Percentiles rank a stretch among this genome's conserved stretches.
phyloP scores from a whole-genome alignment of 2,329 filamentous ascomycete species.

The Botryotinia globosa region DNA sequence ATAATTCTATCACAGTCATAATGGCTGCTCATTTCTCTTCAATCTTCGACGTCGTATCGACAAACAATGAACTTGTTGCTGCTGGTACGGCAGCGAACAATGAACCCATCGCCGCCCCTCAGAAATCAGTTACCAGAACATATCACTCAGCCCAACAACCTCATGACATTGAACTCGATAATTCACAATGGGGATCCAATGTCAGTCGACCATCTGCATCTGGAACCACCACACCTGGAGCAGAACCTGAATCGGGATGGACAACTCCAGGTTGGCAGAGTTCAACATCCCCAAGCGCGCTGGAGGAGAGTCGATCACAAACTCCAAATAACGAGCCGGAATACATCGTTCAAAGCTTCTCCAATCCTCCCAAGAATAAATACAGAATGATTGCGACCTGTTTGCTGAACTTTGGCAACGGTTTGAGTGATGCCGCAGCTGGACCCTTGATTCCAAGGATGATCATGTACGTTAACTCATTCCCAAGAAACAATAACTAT shows the following conservation, averaged over 20 bases:
- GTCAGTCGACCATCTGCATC: slow-evolving; percentile 27
- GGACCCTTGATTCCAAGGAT: slow-evolving; percentile 81
- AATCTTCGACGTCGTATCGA: background rate
- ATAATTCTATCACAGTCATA: background rate
- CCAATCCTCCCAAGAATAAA: slow-evolving; percentile 64
- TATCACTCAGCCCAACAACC: slow-evolving; percentile 36
- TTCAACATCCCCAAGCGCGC: slow-evolving; percentile 27
- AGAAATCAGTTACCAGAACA: slow-evolving; percentile 33
- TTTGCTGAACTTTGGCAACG: slow-evolving; percentile 64
- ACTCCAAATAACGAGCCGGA: slow-evolving; percentile 44
- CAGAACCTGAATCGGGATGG: slow-evolving; percentile 8
- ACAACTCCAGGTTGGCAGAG: slow-evolving; percentile 29
- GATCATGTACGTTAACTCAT: slow-evolving; percentile 49
- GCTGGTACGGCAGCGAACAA: slow-evolving; percentile 23
- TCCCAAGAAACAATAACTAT: background rate
- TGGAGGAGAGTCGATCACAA: slow-evolving; percentile 53
- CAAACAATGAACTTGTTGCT: slow-evolving; percentile 22
- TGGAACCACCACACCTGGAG: slow-evolving; percentile 26
- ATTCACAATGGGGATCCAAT: slow-evolving; percentile 23
- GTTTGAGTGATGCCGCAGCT: slow-evolving; percentile 71
- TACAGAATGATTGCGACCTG: slow-evolving; percentile 65
- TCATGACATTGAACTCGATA: slow-evolving; percentile 34
- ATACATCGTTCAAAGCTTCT: slow-evolving; percentile 55
- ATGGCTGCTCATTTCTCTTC: slow-evolving; percentile 10
- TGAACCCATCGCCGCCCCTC: slow-evolving; percentile 30